phyloP scores from a whole-genome alignment of 306 rosid species.

The Styphnolobium japonicum region DNA sequence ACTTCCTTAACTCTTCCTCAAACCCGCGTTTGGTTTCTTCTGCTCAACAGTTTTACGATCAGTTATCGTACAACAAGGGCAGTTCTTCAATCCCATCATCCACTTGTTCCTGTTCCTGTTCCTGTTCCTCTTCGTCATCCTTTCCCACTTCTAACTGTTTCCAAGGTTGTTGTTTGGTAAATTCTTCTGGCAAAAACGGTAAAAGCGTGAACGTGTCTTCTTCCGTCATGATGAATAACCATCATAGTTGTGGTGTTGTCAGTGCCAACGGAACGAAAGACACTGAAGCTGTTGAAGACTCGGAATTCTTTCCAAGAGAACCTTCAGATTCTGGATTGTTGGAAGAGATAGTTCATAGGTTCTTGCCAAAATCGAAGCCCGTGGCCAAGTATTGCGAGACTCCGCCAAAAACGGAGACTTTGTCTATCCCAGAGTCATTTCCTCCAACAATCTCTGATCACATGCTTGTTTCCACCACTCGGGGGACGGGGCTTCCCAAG shows the following conservation, averaged over 20 bases:
- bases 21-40: conserved; percentile 19
- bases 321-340: conserved; percentile 67
- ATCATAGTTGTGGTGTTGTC: background rate
- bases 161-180: conserved; percentile 11
- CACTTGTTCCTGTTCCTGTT: background rate
- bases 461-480: conserved; percentile 2
- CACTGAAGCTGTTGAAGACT: background rate
- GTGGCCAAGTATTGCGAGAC: background rate
- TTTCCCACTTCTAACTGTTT: background rate
- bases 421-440: background rate
- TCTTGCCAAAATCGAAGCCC: conserved; percentile 47
- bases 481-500: background rate
- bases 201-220: background rate
- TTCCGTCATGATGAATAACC: background rate
- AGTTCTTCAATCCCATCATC: conserved; percentile 3
- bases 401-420: background rate
- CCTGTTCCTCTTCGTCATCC: background rate
- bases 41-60: conserved; percentile 21
- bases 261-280: background rate
- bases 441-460: background rate
- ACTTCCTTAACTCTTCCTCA: conserved; percentile 35
- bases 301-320: conserved; percentile 50
- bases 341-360: conserved; percentile 68
- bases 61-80: conserved; percentile 6
- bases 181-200: background rate